Percentiles rank a stretch among this genome's conserved stretches.
phyloP scores from a whole-genome alignment of 1,284 basidiomycete species.

The Inonotus obliquus region DNA sequence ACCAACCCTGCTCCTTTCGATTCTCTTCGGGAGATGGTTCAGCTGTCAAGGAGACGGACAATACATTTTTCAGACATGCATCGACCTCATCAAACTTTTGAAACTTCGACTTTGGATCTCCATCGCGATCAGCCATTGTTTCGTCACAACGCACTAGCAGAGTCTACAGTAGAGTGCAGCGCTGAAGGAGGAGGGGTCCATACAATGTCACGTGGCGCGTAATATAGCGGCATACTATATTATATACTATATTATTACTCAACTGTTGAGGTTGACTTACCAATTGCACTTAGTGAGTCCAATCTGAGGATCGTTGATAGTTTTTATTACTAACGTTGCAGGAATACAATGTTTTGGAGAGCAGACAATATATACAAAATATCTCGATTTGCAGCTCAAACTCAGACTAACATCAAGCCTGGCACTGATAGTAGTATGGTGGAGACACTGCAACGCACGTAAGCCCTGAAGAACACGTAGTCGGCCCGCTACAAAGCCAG shows the following conservation, averaged over 20 bases:
- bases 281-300: no score
- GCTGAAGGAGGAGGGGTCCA: neutral
- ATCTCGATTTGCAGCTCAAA: neutral
- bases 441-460: conserved; percentile 18
- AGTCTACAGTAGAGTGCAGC: neutral
- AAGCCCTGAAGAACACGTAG: conserved; percentile 12
- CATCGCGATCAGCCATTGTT: conserved; percentile 1
- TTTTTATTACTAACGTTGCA: no score
- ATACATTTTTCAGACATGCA: neutral
- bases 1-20: conserved; percentile 1
- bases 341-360: no score
- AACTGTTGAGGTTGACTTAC: no score
- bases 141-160: neutral
- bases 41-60: conserved; percentile 1
- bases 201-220: no score
- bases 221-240: no score
- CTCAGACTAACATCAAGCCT: neutral
- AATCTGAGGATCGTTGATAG: no score
- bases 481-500: conserved; percentile 15
- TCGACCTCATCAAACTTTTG: conserved; percentile 7
- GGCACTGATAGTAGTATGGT: conserved; percentile 19
- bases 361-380: neutral
- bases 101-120: conserved; percentile 5
- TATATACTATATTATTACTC: no score
- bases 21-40: conserved; percentile 10